Evolutionary conservation across 768 basidiomycete genomes (phyloP).

Genomic region (Scleroderma citrinum): DNA sequence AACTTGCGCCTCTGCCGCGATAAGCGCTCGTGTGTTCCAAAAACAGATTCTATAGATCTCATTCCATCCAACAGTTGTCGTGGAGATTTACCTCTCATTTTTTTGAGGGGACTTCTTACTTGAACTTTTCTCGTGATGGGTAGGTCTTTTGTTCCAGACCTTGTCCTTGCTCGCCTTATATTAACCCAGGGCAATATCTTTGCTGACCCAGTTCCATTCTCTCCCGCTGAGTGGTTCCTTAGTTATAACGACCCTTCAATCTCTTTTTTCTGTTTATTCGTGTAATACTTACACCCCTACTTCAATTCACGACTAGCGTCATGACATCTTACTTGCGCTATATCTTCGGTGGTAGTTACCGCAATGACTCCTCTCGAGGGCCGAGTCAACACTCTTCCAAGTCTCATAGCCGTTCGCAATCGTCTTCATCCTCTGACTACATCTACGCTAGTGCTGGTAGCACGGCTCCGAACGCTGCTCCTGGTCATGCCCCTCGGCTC

Average conservation of each 20-base stretch:
- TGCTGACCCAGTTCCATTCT: slow-evolving; percentile 3
- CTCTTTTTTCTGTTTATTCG: neutral
- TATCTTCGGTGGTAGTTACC: slow-evolving; percentile 34
- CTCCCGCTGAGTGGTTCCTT: slow-evolving; percentile 6
- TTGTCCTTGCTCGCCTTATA: neutral
- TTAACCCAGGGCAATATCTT: neutral
- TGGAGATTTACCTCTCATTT: slow-evolving; percentile 13
- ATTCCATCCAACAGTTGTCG: too few relatives aligned
- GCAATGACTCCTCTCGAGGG: slow-evolving; percentile 12
- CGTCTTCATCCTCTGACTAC: slow-evolving; percentile 34
- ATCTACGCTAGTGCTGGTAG: slow-evolving; percentile 34
- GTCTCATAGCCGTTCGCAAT: slow-evolving; percentile 39
- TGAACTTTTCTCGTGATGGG: slow-evolving; percentile 22
- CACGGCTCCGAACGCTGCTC: slow-evolving; percentile 18
- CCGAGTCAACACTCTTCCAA: slow-evolving; percentile 28
- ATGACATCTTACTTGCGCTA: slow-evolving; percentile 51
- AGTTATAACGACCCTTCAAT: slow-evolving; percentile 11
- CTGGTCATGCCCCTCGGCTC: slow-evolving; percentile 28
- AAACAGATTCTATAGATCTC: slow-evolving; percentile 5
- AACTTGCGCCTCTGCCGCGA: too few relatives aligned
- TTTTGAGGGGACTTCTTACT: slow-evolving; percentile 31
- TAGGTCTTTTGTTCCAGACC: slow-evolving; percentile 13
- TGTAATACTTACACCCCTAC: neutral
- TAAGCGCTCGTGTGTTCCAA: too few relatives aligned
- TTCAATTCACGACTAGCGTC: slow-evolving; percentile 17